Evolutionary conservation across 169 alveolate species (phyloP).

Genomic region (Plasmodium fragile): DNA sequence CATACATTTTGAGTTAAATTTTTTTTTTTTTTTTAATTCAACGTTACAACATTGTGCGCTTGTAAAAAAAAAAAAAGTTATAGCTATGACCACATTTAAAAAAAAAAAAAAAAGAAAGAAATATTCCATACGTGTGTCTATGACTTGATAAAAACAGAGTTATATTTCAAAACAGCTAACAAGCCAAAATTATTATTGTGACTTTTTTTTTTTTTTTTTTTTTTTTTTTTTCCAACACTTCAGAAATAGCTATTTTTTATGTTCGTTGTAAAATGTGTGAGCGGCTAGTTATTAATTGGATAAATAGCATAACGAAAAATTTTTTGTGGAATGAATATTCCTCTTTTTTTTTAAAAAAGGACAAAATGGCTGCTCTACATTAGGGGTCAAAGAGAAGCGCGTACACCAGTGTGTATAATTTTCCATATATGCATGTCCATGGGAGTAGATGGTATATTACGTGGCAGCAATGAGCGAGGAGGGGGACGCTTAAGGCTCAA

Average conservation of each 20-base stretch:
- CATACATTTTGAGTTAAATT: background rate
- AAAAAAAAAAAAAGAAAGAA: constrained; percentile 42
- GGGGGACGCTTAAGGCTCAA: background rate
- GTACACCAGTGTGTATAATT: background rate
- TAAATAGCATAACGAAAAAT: background rate
- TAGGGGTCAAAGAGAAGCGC: background rate
- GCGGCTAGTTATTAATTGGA: background rate
- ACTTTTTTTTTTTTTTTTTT: constrained; percentile 68
- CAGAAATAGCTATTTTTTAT: constrained; percentile 42
- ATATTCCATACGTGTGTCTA: constrained; percentile 15
- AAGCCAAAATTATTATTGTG: constrained; percentile 39
- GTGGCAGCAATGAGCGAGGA: background rate
- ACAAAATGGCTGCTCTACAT: background rate
- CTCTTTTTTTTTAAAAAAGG: background rate
- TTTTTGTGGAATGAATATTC: background rate
- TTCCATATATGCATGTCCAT: background rate
- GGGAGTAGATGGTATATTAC: background rate
- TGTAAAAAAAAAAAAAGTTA: background rate
- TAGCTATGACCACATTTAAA: constrained; percentile 42
- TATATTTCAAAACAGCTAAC: constrained; percentile 26
- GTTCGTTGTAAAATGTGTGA: constrained; percentile 23
- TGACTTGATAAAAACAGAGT: constrained; percentile 20
- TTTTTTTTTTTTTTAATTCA: background rate
- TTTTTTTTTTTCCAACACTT: background rate
- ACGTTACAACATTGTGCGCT: constrained; percentile 9